Evolutionary conservation across 2,329 filamentous ascomycete genomes (phyloP), one percentile per base, ranked within the genome.

Genomic region (Juglanconis sp.): DNA sequence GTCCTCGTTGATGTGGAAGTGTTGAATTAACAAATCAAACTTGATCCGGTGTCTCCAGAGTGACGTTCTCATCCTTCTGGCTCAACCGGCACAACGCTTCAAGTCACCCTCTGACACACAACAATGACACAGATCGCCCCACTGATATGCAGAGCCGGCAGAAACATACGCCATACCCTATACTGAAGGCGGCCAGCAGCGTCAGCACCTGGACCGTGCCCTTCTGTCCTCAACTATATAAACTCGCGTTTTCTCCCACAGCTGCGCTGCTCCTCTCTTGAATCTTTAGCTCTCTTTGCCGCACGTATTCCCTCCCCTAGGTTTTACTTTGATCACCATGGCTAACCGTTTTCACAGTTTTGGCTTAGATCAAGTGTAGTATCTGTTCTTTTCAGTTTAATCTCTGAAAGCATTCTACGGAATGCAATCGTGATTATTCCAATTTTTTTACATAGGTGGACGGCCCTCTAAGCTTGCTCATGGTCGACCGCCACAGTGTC

Each of bases 301-400:
- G 30, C 59, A 40, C 13, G 56, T 58, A 44, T 15, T 42, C 46
- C 46, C n/a, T 24, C 55, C 46, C 51, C 51, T 38, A 38, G 13
- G 5, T 31, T 4, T 3, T 44, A 35, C 31, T 17, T 34, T 11
- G 10, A 38, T 54, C 31, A 47, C 24, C 24, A 24, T 24, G 24
- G 24, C 24, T 24, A 24, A 24, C 24, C 24, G 24, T 24, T 24
- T 24, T 24, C 24, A 24, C 24, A 53, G 42, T 64, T 64, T 59
- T 62, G 65, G 66, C 65, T 85, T 85, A 87, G 85, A 87, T 87
- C 84, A 88, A 87, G 84, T 87, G 85, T 87, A 88, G 86, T 88
- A 87, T 87, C 85, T 87, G 85, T 89, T 89, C 87, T 89, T 88
- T 88, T 88, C 85, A 89, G 87, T 88, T 89, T 89, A 88, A 89